Evolutionary conservation across 2,329 filamentous ascomycete species (phyloP).

Genomic region (Magnaporthiopsis incrustans): DNA sequence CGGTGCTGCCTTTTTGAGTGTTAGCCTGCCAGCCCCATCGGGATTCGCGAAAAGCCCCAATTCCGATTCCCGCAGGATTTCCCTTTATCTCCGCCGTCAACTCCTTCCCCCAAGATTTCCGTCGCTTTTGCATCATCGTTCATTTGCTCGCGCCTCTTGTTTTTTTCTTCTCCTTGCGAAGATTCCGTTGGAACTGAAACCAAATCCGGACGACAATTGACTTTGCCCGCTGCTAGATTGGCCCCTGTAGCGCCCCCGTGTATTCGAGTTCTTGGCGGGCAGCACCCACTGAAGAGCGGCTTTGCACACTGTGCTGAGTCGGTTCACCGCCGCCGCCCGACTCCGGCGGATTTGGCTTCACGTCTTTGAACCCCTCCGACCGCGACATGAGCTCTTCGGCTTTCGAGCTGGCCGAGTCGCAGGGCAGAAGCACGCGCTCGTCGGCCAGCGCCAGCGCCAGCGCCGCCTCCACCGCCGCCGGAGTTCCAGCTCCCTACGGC

Average conservation of each 20-base stretch:
- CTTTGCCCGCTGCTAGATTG: too few relatives aligned
- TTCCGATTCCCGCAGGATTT: background rate
- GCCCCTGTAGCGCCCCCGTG: too few relatives aligned
- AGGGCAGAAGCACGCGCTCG: background rate
- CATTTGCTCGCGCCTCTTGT: too few relatives aligned
- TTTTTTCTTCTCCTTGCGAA: background rate
- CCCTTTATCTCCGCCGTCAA: too few relatives aligned
- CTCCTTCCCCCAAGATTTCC: background rate
- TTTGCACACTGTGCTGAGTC: background rate
- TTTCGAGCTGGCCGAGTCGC: background rate
- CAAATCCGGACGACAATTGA: too few relatives aligned
- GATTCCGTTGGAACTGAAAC: too few relatives aligned
- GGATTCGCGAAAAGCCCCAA: background rate
- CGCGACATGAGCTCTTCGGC: background rate
- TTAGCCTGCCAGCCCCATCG: too few relatives aligned
- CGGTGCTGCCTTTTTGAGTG: too few relatives aligned
- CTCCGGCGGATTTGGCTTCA: background rate
- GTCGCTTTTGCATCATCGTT: too few relatives aligned
- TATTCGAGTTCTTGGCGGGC: background rate
- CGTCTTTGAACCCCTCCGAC: too few relatives aligned
- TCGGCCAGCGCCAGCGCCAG: background rate
- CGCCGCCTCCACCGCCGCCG: background rate
- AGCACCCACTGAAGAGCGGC: background rate
- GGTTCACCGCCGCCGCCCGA: background rate
- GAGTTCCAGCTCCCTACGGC: slow-evolving; percentile 26